These are phyloP conservation scores for Termitomyces sp. DNA, from an alignment of 768 basidiomycete species.

Conservation along the genomic window DNA sequence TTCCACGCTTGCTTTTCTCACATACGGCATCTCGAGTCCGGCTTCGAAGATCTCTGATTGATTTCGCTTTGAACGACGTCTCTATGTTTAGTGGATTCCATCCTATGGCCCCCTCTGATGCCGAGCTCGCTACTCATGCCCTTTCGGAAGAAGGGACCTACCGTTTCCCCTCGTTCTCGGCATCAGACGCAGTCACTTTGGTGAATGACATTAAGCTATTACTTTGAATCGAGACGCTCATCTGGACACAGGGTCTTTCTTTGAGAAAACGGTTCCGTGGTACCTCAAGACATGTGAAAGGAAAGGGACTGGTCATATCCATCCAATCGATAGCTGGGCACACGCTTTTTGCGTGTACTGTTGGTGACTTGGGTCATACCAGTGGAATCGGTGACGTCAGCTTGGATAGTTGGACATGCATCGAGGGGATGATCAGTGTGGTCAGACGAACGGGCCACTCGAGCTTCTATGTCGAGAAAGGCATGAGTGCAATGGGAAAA, in stretches of 20 bases:
- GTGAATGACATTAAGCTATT: conserved; percentile 24
- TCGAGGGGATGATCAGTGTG: conserved; percentile 77
- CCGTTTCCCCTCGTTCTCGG: conserved; percentile 69
- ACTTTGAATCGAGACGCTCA: background rate
- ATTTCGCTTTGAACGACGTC: background rate
- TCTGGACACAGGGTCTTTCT: conserved; percentile 47
- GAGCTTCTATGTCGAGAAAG: conserved; percentile 82
- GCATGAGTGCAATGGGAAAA: conserved; percentile 80
- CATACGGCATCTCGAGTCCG: background rate
- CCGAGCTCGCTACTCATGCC: conserved; percentile 66
- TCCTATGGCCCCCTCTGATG: conserved; percentile 59
- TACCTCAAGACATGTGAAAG: conserved; percentile 63
- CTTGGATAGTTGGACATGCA: conserved; percentile 71
- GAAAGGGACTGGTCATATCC: conserved; percentile 76
- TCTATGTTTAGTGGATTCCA: conserved; percentile 63
- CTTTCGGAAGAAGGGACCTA: conserved; percentile 64
- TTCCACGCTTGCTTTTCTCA: background rate
- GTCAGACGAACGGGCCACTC: conserved; percentile 80
- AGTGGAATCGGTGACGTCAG: conserved; percentile 71
- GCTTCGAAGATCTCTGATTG: background rate
- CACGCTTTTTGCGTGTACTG: conserved; percentile 76
- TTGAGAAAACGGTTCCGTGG: conserved; percentile 80
- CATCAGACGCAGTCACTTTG: conserved; percentile 75
- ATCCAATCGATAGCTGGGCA: conserved; percentile 78
- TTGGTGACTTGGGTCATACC: conserved; percentile 68